A percentile compares a stretch with the other conserved stretches of the same genome.
Evolutionary conservation across 2,329 filamentous ascomycete genomes (phyloP).

Genomic region (Alternaria alternata): DNA sequence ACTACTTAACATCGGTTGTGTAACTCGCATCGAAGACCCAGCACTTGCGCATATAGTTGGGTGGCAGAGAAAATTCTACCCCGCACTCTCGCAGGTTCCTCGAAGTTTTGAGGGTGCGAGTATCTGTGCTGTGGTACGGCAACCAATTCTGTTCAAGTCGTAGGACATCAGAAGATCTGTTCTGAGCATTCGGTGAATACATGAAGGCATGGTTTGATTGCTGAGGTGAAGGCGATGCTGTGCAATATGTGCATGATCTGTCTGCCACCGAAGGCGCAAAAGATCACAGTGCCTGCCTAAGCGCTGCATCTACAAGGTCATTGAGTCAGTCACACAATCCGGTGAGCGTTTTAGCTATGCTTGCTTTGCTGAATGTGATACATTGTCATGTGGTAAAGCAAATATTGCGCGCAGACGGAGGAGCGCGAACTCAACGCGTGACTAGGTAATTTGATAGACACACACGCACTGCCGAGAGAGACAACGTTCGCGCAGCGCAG

Average conservation of each 20-base stretch:
- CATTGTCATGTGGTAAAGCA: slow-evolving; percentile 7
- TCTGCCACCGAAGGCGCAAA: background rate
- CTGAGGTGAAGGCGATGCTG: slow-evolving; percentile 18
- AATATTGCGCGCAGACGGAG: slow-evolving; percentile 14
- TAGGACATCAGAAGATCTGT: background rate
- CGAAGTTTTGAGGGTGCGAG: slow-evolving; percentile 2
- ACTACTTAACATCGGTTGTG: slow-evolving; percentile 1
- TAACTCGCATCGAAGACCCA: background rate
- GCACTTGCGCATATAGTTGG: slow-evolving; percentile 9
- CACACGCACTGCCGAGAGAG: background rate
- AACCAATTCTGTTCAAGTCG: background rate
- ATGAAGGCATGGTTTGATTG: slow-evolving; percentile 1
- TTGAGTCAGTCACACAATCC: background rate
- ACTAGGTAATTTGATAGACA: background rate
- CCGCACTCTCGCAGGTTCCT: slow-evolving; percentile 7
- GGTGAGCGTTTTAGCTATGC: background rate
- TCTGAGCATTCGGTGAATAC: background rate
- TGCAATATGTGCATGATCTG: slow-evolving; percentile 1
- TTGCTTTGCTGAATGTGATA: background rate
- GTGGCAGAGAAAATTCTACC: slow-evolving; percentile 1
- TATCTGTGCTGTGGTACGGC: background rate
- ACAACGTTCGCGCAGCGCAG: slow-evolving; percentile 5
- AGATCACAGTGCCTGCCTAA: background rate
- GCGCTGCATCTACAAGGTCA: background rate
- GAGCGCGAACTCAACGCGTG: slow-evolving; percentile 8